Base-by-base conservation (phyloP, 768 basidiomycete genomes). In the Leccinellum rugosiceps region DNA sequence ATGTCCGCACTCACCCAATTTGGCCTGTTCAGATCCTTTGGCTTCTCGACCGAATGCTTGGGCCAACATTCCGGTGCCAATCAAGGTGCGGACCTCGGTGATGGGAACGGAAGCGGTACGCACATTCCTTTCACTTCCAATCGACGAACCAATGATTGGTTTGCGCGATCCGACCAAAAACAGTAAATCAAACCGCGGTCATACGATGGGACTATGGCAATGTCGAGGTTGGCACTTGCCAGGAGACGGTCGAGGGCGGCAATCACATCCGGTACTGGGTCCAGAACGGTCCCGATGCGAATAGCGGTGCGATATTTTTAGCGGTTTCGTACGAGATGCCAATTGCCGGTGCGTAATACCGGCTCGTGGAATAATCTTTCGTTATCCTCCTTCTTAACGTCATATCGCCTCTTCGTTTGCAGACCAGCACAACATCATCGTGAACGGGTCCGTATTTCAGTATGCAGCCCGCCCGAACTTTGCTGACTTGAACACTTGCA, bases 251-350 rank as follows among this genome's bases (percentile, higher is more conserved):
- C 43, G 68, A 90, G 62, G 94, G 94, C 2, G 94, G 94, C 6
- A 82, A 90, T 66, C 94, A 97, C 68, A 83, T 94, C 68, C 83
- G 94, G 41, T 95, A 94, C 70, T 95, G 92, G 93, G 72, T 78
- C 6, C 94, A 95, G 74, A 80, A 90, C 57, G 92, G 92, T 0
- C 59, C 74, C 13, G 28, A 70, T 3, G 85, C 76, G 6, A 77
- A 91, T 64, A 88, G 88, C 56, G 82, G 87, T 32, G 90, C 89
- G 3, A 76, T 88, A 44, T 92, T 92, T 65, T 77, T 92, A 77
- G 91, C 86, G 1, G 72, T 77, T 9, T 91, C 90, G 1, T 89
- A 87, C 65, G 92, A 94, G 71, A 65, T 78, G 67, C 85, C 90
- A 15, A 77, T 87, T 21, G 72, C 80, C 15, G 55, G 88, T 88